Conservation (phyloP, 2,329 filamentous ascomycete species). For the Arachnopeziza araneosa region DNA sequence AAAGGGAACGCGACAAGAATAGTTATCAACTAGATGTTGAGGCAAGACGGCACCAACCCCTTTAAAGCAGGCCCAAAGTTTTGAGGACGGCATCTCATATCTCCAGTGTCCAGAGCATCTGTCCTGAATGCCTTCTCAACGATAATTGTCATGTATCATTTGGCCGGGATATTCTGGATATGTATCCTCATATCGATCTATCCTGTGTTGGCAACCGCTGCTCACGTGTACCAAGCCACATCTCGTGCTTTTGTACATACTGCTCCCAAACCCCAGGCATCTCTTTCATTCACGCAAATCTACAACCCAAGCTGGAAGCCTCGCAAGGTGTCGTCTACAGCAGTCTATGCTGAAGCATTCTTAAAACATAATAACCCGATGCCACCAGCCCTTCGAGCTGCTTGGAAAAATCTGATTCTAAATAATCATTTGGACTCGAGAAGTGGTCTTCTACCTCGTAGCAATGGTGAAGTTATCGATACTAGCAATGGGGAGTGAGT, state of each 20-base stretch:
- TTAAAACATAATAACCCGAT: constrained; percentile 16
- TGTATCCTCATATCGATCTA: neutral
- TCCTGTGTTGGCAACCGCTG: neutral
- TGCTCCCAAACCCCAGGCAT: neutral
- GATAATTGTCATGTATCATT: neutral
- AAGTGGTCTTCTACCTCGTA: constrained; percentile 1
- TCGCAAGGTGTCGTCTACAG: constrained; percentile 8
- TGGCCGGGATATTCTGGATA: neutral
- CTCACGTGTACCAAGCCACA: neutral
- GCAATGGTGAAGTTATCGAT: constrained; percentile 11
- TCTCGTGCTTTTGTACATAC: neutral
- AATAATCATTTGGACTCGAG: neutral
- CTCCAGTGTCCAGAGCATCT: neutral
- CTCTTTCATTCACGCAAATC: constrained; percentile 9
- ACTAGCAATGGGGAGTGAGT: constrained; percentile 17
- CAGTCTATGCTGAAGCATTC: constrained; percentile 16
- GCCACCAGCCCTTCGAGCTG: constrained; percentile 13
- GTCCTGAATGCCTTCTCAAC: neutral
- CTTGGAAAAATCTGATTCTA: constrained; percentile 1
- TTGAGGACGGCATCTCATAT: neutral
- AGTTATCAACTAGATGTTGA: neutral
- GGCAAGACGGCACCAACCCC: neutral
- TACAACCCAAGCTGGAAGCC: constrained; percentile 14
- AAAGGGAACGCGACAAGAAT: neutral
- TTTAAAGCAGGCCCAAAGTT: neutral